Conservation (phyloP, 2,329 filamentous ascomycete species). For the Paracoccidioides lutzii region DNA sequence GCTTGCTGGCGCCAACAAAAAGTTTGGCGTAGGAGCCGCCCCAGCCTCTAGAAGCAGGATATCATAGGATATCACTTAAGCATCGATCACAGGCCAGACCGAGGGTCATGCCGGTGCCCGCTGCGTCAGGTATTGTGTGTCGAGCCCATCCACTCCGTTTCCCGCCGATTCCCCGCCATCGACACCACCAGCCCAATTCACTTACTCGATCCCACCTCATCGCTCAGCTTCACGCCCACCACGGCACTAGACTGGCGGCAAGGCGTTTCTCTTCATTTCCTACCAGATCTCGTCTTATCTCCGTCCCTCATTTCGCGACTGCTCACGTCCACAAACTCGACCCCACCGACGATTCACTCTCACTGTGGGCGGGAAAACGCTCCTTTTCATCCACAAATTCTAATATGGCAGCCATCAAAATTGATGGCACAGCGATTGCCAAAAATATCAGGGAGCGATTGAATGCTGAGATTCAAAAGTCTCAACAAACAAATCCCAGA, state of each 20-base stretch:
- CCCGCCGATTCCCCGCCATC: slow-evolving; percentile 1
- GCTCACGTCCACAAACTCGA: not conserved
- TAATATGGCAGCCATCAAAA: slow-evolving; percentile 75
- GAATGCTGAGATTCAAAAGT: slow-evolving; percentile 64
- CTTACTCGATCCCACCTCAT: slow-evolving; percentile 6
- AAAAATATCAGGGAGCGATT: slow-evolving; percentile 78
- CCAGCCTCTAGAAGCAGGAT: no score
- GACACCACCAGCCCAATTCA: not conserved
- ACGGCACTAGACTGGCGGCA: not conserved
- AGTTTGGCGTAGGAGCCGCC: no score
- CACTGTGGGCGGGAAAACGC: slow-evolving; percentile 14
- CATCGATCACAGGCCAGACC: not conserved
- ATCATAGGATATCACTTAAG: no score
- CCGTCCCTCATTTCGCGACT: not conserved
- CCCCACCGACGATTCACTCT: not conserved
- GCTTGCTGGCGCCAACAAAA: no score
- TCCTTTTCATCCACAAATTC: slow-evolving; percentile 41
- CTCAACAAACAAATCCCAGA: slow-evolving; percentile 69
- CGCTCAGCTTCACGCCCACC: slow-evolving; percentile 2
- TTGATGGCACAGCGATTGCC: slow-evolving; percentile 92
- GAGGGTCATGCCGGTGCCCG: slow-evolving; percentile 9
- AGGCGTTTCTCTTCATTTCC: slow-evolving; percentile 9
- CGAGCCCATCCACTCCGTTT: not conserved
- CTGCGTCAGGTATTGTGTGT: slow-evolving; percentile 13
- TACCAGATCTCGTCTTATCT: slow-evolving; percentile 4